Conservation (phyloP, 306 rosid species). For the Cucumis hystrix region DNA sequence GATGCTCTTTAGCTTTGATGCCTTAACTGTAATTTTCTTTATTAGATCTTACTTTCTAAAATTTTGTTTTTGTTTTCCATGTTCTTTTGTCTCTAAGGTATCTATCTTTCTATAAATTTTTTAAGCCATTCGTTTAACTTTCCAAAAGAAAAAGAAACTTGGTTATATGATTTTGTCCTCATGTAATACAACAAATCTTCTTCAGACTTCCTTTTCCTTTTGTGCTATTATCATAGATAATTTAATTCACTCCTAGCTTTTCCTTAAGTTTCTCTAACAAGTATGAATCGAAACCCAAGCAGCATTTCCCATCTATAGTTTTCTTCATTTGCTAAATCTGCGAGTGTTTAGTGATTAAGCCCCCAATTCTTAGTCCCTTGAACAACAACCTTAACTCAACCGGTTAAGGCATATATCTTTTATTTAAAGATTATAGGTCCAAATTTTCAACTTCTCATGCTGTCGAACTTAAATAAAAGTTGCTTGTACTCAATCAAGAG, state of each 20-base stretch:
- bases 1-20: neutral
- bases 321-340: neutral
- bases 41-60: neutral
- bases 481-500: neutral
- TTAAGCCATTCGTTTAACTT: conserved; percentile 1
- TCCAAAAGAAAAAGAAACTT: neutral
- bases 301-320: neutral
- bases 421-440: too few species aligned
- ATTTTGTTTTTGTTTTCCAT: neutral
- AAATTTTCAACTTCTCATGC: too few species aligned
- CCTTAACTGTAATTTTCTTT: neutral
- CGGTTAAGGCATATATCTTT: too few species aligned
- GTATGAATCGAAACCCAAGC: neutral
- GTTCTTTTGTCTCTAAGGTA: neutral
- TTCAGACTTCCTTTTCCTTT: neutral
- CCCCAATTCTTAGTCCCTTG: neutral
- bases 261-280: neutral
- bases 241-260: neutral
- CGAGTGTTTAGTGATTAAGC: neutral
- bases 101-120: neutral
- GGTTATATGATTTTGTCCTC: neutral
- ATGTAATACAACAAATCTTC: neutral
- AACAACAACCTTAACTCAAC: too few species aligned
- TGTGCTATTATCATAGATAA: neutral
- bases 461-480: too few species aligned